Evolutionary conservation across 495 filamentous ascomycete genomes (phyloP).

Genomic region (Aspergillus saccharolyticus): DNA sequence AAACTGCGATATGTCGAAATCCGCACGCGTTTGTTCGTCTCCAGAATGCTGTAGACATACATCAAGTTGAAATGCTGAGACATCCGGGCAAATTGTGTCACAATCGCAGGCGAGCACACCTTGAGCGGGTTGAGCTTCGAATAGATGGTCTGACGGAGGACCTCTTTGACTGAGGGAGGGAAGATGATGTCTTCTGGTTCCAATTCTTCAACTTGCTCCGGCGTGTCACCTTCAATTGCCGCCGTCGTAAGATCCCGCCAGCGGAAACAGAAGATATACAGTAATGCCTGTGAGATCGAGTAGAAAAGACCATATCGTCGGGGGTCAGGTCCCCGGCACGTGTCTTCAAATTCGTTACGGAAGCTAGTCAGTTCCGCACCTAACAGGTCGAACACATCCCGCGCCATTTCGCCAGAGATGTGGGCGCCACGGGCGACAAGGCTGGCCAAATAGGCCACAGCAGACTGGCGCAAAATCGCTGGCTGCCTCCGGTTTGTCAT

Average conservation of each 20-base stretch:
- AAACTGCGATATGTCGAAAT: slow-evolving; percentile 56
- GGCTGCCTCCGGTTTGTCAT: slow-evolving; percentile 58
- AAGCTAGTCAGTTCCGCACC: slow-evolving; percentile 66
- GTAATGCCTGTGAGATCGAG: slow-evolving; percentile 75
- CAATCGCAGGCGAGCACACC: slow-evolving; percentile 89
- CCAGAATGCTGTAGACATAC: slow-evolving; percentile 80
- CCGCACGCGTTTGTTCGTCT: slow-evolving; percentile 82
- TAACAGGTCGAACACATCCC: slow-evolving; percentile 71
- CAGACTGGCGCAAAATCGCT: slow-evolving; percentile 67
- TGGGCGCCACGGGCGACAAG: slow-evolving; percentile 85
- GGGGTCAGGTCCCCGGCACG: slow-evolving; percentile 78
- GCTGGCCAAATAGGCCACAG: slow-evolving; percentile 87
- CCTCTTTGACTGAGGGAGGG: slow-evolving; percentile 65
- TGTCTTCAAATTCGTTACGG: slow-evolving; percentile 55
- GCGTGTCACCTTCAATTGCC: slow-evolving; percentile 42
- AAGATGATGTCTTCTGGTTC: slow-evolving; percentile 66
- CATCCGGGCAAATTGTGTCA: slow-evolving; percentile 83
- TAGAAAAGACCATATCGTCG: slow-evolving; percentile 82
- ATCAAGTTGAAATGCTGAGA: slow-evolving; percentile 77
- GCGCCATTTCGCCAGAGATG: slow-evolving; percentile 67
- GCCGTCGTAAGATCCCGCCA: slow-evolving; percentile 81
- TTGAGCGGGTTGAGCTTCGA: slow-evolving; percentile 91
- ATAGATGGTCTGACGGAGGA: slow-evolving; percentile 68
- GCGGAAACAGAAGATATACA: slow-evolving; percentile 98
- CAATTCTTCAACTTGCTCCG: slow-evolving; percentile 46